Evolutionary conservation across 306 rosid species (phyloP).

Genomic region (Glycine tomentella): DNA sequence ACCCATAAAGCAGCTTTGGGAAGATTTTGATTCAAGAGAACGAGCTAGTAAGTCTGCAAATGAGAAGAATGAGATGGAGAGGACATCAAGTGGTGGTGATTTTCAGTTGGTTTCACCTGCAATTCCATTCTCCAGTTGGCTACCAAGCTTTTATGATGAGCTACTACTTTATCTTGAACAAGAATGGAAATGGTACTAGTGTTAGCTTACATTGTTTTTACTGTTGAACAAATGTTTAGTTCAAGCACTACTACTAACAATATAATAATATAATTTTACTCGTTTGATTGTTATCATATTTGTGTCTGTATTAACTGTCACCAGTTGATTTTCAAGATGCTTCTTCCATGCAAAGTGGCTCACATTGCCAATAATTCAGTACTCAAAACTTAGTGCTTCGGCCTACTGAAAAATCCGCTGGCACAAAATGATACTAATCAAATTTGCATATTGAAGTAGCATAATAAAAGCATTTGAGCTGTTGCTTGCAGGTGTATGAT

Average conservation of each 20-base stretch:
- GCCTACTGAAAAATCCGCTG: slow-evolving; percentile 18
- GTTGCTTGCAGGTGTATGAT: slow-evolving; percentile 77
- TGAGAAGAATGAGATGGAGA: slow-evolving; percentile 73
- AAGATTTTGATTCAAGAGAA: slow-evolving; percentile 78
- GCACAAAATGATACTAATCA: slow-evolving; percentile 31
- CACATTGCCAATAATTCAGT: neutral
- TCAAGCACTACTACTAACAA: neutral
- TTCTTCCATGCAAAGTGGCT: slow-evolving; percentile 29
- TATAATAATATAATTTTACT: no score
- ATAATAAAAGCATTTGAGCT: slow-evolving; percentile 36
- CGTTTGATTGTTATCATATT: no score
- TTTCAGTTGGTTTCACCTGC: slow-evolving; percentile 62
- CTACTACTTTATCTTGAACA: slow-evolving; percentile 97
- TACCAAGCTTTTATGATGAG: slow-evolving; percentile 92
- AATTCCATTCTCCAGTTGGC: slow-evolving; percentile 80
- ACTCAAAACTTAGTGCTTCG: slow-evolving; percentile 29
- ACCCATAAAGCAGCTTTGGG: slow-evolving; percentile 92
- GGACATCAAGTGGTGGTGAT: slow-evolving; percentile 57
- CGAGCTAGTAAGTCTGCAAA: slow-evolving; percentile 60
- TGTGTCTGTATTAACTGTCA: no score
- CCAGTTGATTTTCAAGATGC: no score
- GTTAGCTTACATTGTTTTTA: slow-evolving; percentile 38
- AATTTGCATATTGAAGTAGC: slow-evolving; percentile 17
- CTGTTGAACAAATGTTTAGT: slow-evolving; percentile 20
- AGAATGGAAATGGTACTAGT: slow-evolving; percentile 95